These are phyloP conservation scores for Cyberlindnera maclurae DNA, from an alignment of 805 yeast genomes.

Conservation along the genomic window DNA sequence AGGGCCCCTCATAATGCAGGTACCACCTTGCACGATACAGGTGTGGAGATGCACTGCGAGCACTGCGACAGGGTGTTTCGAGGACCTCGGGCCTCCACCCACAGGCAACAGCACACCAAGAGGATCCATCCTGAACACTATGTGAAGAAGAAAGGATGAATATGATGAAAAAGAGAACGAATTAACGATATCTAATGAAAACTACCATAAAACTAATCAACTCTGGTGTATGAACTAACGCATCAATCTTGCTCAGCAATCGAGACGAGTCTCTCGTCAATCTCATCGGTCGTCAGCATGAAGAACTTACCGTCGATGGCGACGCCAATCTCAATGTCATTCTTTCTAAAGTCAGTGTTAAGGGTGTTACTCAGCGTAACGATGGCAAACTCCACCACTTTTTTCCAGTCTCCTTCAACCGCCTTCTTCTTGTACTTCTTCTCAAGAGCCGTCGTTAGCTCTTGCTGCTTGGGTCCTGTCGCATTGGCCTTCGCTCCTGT, in stretches of 20 bases:
- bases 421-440: slow-evolving; percentile 75
- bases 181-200: not conserved
- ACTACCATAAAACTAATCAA: not conserved
- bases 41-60: slow-evolving; percentile 31
- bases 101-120: slow-evolving; percentile 41
- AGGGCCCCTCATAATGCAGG: slow-evolving; percentile 17
- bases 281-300: slow-evolving; percentile 72
- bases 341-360: slow-evolving; percentile 89
- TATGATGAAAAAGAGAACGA: slow-evolving; percentile 2
- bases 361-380: slow-evolving; percentile 78
- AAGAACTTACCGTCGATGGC: slow-evolving; percentile 69
- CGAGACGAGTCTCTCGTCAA: slow-evolving; percentile 87
- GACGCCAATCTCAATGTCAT: slow-evolving; percentile 89
- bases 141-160: slow-evolving; percentile 40
- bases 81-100: slow-evolving; percentile 41
- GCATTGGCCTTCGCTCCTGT: slow-evolving; percentile 88
- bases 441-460: slow-evolving; percentile 82
- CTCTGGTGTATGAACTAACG: not conserved
- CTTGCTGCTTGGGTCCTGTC: slow-evolving; percentile 97
- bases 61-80: slow-evolving; percentile 36
- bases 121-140: slow-evolving; percentile 39
- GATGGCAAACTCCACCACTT: slow-evolving; percentile 85
- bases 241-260: slow-evolving; percentile 91
- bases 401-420: slow-evolving; percentile 79
- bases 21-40: slow-evolving; percentile 11